These are phyloP conservation scores for Cercospora brassicicola DNA, from an alignment of 2,329 filamentous ascomycete species.

Conservation along the genomic window DNA sequence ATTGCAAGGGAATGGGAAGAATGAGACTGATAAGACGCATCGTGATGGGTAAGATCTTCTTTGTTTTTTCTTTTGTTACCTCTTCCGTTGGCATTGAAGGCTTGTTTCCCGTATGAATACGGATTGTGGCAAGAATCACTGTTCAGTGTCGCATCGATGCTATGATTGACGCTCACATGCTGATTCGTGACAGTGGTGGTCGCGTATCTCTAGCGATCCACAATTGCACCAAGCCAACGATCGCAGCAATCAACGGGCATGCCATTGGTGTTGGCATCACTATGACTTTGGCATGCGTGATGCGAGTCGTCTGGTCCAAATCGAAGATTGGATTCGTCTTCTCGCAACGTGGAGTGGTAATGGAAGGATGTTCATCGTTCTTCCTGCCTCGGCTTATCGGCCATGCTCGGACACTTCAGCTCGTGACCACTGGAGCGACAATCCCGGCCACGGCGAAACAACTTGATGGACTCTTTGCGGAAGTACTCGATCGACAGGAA, in stretches of 20 bases:
- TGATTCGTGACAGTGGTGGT: constrained; percentile 16
- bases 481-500: constrained; percentile 24
- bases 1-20: constrained; percentile 23
- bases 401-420: constrained; percentile 19
- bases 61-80: background rate
- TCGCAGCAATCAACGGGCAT: constrained; percentile 28
- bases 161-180: background rate
- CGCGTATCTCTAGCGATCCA: constrained; percentile 26
- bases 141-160: background rate
- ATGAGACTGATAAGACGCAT: constrained; percentile 28
- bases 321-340: constrained; percentile 30
- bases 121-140: background rate
- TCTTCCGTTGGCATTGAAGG: background rate
- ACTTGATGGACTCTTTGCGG: constrained; percentile 26
- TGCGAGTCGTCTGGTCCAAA: constrained; percentile 25
- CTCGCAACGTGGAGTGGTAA: constrained; percentile 25
- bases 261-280: constrained; percentile 28
- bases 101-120: too few relatives aligned
- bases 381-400: constrained; percentile 26
- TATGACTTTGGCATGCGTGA: constrained; percentile 24
- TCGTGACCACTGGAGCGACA: constrained; percentile 18
- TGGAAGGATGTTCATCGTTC: constrained; percentile 27
- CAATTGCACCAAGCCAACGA: constrained; percentile 28
- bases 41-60: constrained; percentile 24
- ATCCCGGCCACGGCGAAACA: constrained; percentile 17